Evolutionary conservation across 495 filamentous ascomycete genomes (phyloP).

Genomic region (Aspergillus taichungensis): DNA sequence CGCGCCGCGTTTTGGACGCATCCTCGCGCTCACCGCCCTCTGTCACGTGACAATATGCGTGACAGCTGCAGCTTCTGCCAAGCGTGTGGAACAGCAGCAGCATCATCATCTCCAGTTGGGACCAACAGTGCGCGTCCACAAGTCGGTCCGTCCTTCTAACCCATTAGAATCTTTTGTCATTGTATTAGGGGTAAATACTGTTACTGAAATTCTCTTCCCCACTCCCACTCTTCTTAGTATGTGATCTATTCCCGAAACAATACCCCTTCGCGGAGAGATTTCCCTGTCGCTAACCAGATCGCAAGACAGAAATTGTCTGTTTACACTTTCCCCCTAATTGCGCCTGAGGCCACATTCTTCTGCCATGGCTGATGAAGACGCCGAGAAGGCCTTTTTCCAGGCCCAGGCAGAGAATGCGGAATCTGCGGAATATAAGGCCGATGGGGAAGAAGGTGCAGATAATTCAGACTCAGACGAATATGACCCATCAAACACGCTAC

Average conservation of each 20-base stretch:
- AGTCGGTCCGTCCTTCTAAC: too few relatives aligned
- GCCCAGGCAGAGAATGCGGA: conserved; percentile 44
- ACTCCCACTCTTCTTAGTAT: too few relatives aligned
- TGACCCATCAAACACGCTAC: conserved; percentile 43
- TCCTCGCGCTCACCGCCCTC: conserved; percentile 18
- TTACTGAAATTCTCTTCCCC: too few relatives aligned
- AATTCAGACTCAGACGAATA: conserved; percentile 47
- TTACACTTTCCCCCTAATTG: conserved; percentile 1
- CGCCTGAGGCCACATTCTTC: conserved; percentile 8
- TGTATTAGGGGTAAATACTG: too few relatives aligned
- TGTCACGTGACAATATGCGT: conserved; percentile 10
- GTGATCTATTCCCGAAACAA: too few relatives aligned
- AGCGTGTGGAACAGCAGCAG: not conserved
- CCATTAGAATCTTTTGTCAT: too few relatives aligned
- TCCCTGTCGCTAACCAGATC: conserved; percentile 1
- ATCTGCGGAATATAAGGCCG: conserved; percentile 26
- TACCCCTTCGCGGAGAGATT: too few relatives aligned
- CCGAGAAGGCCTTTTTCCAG: conserved; percentile 53
- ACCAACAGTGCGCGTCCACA: too few relatives aligned
- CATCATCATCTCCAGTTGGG: not conserved
- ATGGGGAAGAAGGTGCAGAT: conserved; percentile 43
- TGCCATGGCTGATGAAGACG: conserved; percentile 51
- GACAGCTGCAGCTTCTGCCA: conserved; percentile 20
- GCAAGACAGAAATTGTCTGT: conserved; percentile 1
- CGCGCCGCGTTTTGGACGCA: conserved; percentile 15